phyloP scores from a whole-genome alignment of 495 filamentous ascomycete genomes.

The Lasiosphaeris hirsuta region DNA sequence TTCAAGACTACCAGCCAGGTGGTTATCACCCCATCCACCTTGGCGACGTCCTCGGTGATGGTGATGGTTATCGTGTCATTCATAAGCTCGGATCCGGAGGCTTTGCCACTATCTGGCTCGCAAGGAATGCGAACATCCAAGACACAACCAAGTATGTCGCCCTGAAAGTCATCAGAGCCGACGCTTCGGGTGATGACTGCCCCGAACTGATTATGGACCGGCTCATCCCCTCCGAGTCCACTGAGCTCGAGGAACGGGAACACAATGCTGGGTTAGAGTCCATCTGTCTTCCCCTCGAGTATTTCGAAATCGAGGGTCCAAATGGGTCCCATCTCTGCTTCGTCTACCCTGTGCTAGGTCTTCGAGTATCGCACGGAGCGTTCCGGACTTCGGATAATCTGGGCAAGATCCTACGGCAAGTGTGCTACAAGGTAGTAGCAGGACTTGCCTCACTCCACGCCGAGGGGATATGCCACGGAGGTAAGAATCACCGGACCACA shows the following conservation, averaged over 20 bases:
- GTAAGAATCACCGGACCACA: too few relatives aligned
- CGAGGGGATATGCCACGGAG: constrained; percentile 27
- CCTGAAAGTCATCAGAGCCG: constrained; percentile 28
- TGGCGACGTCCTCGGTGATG: too few relatives aligned
- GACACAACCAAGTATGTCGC: not conserved
- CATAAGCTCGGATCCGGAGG: constrained; percentile 42
- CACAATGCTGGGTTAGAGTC: not conserved
- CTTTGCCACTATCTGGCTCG: constrained; percentile 45
- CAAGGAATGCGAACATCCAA: not conserved
- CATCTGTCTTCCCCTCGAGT: constrained; percentile 19
- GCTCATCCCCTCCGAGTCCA: not conserved
- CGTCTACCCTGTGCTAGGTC: constrained; percentile 29
- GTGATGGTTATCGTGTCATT: constrained; percentile 24
- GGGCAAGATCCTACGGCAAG: constrained; percentile 12
- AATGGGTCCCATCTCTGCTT: constrained; percentile 35
- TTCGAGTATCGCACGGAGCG: constrained; percentile 21
- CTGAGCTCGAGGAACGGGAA: constrained; percentile 4
- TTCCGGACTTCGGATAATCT: not conserved
- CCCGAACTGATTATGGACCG: constrained; percentile 13
- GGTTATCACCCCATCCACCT: constrained; percentile 1
- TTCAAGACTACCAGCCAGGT: too few relatives aligned
- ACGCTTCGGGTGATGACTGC: constrained; percentile 19
- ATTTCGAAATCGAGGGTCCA: constrained; percentile 30
- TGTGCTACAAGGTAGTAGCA: constrained; percentile 21
- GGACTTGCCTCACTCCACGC: constrained; percentile 28